Percentiles rank a stretch among this genome's conserved stretches.
phyloP scores from a whole-genome alignment of 176 grass and related monocot species.

The Avena eriantha region DNA sequence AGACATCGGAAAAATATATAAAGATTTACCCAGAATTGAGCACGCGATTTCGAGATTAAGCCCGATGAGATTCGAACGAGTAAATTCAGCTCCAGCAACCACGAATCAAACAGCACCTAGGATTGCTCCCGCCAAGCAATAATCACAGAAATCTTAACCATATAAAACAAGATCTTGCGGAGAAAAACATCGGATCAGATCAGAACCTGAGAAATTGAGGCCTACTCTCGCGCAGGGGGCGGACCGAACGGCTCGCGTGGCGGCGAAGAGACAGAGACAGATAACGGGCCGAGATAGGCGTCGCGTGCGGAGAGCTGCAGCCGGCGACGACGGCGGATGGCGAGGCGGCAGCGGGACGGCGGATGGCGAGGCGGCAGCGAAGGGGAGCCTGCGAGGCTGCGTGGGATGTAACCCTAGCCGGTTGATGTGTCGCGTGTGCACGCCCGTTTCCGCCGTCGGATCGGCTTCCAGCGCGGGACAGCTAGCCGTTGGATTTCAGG shows the following conservation, averaged over 20 bases:
- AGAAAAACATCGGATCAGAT: not conserved
- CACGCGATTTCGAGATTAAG: not conserved
- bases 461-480: not conserved
- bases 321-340: not conserved
- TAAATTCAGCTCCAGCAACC: not conserved
- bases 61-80: not conserved
- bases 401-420: slow-evolving; percentile 8
- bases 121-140: not conserved
- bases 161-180: not conserved
- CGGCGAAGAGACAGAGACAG: not conserved
- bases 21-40: not conserved
- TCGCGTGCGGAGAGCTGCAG: not conserved
- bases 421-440: not conserved
- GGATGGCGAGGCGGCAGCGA: not conserved
- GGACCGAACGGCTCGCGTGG: too few relatives aligned
- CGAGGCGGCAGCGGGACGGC: not conserved
- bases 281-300: not conserved
- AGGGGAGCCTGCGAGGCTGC: not conserved
- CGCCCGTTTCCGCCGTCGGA: not conserved
- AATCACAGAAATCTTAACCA: not conserved
- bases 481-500: not conserved
- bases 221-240: not conserved
- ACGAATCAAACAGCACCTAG: not conserved
- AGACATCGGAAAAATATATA: not conserved
- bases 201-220: slow-evolving; percentile 18